Conservation (phyloP, 2,329 filamentous ascomycete species). For the Fonsecaea monophora region DNA sequence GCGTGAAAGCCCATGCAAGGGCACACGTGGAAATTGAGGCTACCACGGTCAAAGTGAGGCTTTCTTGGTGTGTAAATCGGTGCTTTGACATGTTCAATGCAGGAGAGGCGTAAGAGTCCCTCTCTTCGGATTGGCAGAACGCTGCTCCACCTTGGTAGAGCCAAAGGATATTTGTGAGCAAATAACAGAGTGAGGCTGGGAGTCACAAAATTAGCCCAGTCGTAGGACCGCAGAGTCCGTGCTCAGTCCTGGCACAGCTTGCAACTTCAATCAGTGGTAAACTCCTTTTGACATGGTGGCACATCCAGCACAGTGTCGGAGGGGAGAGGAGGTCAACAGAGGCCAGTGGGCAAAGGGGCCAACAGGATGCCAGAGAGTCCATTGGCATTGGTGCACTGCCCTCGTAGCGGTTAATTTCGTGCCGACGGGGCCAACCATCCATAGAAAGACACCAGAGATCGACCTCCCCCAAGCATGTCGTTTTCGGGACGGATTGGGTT, state of each 20-base stretch:
- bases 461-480: background rate
- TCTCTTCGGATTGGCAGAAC: background rate
- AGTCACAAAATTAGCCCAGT: background rate
- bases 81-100: background rate
- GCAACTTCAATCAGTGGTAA: background rate
- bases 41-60: background rate
- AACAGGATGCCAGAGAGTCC: background rate
- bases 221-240: background rate
- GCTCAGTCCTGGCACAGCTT: background rate
- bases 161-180: background rate
- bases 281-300: background rate
- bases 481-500: background rate
- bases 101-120: background rate
- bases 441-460: background rate
- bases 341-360: background rate
- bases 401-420: background rate
- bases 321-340: background rate
- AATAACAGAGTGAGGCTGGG: slow-evolving; percentile 13
- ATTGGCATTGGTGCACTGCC: background rate
- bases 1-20: background rate
- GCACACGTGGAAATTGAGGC: background rate
- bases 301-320: background rate
- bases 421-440: background rate
- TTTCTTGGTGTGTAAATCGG: background rate
- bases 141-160: background rate